Base-by-base conservation (phyloP, 2,329 filamentous ascomycete genomes). In the Dothidotthia symphoricarpi region DNA sequence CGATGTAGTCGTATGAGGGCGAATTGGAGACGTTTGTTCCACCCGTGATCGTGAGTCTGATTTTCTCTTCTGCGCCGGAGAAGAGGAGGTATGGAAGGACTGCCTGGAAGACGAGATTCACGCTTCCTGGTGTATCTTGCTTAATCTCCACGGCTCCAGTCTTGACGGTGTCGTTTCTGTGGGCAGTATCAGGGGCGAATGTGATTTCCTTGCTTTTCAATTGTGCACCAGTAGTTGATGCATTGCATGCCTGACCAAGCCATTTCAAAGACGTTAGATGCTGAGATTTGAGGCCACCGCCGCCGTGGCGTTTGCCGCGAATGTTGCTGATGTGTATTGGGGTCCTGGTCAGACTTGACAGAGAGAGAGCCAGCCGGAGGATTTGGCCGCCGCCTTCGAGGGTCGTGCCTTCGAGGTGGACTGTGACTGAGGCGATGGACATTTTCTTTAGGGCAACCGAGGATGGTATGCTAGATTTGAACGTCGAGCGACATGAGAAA, bases 381-480 rank as follows among this genome's bases (percentile, higher is more conserved):
- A 83, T 68, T 57, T 83, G 80, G 11, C 80, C 80, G 16, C 80
- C 80, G 26, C 79, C 80, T 70, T 83, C 79, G 14, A 82, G 73
- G 3, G 72, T 79, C 13, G 71, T 72, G 31, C 80, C 78, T 53
- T 79, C 72, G 9, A 82, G 53, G 33, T 59, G 55, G 9, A 65
- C 51, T n/a, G n/a, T n/a, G n/a, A n/a, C n/a, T n/a, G n/a, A n/a
- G n/a, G n/a, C n/a, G n/a, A n/a, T n/a, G n/a, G n/a, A n/a, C n/a
- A n/a, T n/a, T n/a, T n/a, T n/a, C n/a, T n/a, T n/a, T n/a, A n/a
- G n/a, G n/a, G n/a, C n/a, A n/a, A n/a, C n/a, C n/a, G n/a, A n/a
- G n/a, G n/a, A n/a, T n/a, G n/a, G n/a, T n/a, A n/a, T n/a, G n/a
- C n/a, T n/a, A n/a, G n/a, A n/a, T 5, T 16, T 6, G 16, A 4